A percentile compares a stretch with the other conserved stretches of the same genome.
Conservation (phyloP, 176 grass and related monocot genomes). For the Raddia guianensis region DNA sequence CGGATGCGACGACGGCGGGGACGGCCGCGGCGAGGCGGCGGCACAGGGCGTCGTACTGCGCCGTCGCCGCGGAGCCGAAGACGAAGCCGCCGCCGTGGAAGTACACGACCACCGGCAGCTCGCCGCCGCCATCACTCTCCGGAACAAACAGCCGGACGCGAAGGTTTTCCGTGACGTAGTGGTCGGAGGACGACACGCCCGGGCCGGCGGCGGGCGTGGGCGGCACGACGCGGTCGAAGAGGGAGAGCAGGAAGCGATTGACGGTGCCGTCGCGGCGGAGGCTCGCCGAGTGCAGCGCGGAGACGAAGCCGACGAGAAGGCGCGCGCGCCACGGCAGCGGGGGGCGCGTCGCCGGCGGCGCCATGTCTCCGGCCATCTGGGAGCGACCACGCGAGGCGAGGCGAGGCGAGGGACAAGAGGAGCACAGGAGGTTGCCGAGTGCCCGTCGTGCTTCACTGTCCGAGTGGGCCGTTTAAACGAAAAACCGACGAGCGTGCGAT, state of each 20-base stretch:
- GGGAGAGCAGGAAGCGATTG: conserved; percentile 53
- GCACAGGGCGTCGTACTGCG: conserved; percentile 44
- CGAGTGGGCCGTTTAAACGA: background rate
- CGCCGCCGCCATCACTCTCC: rapidly evolving
- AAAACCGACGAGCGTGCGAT: background rate
- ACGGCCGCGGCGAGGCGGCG: conserved; percentile 36
- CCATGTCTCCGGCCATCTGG: conserved; percentile 11
- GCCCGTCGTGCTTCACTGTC: background rate
- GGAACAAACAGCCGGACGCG: conserved; percentile 40
- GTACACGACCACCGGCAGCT: conserved; percentile 48
- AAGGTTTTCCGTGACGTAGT: conserved; percentile 35
- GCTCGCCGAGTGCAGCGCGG: conserved; percentile 27
- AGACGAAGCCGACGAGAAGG: conserved; percentile 13
- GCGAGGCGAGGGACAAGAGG: background rate
- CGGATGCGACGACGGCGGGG: conserved; percentile 40
- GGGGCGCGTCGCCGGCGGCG: background rate
- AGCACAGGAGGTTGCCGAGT: background rate
- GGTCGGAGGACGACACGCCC: conserved; percentile 57
- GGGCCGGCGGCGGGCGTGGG: conserved; percentile 1
- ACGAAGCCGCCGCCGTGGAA: conserved; percentile 62
- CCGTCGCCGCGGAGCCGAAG: conserved; percentile 39
- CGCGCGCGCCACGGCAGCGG: conserved; percentile 42
- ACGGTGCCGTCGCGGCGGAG: conserved; percentile 55
- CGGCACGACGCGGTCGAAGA: conserved; percentile 35
- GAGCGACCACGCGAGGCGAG: background rate